phyloP scores from a whole-genome alignment of 805 yeast species.

The Teunomyces stri region DNA sequence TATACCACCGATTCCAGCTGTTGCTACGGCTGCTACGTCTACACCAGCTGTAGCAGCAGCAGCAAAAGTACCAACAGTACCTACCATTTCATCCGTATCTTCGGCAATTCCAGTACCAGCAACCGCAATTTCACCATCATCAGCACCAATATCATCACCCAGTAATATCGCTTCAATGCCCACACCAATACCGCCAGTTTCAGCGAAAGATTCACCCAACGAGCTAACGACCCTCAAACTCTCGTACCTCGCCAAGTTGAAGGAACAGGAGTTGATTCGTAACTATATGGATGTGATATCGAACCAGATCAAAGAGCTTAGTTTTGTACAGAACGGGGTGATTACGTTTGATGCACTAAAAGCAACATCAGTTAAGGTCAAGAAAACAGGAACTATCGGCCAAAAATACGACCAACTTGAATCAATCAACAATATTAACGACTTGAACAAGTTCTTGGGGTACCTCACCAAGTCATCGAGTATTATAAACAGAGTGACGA shows the following conservation, averaged over 20 bases:
- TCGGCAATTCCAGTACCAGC: background rate
- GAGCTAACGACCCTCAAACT: constrained; percentile 27
- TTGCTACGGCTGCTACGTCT: too few species aligned
- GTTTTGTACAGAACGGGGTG: constrained; percentile 43
- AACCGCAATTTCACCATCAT: background rate
- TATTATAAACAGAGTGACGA: constrained; percentile 39
- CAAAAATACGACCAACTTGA: constrained; percentile 33
- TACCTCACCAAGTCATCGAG: constrained; percentile 37
- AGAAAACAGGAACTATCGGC: background rate
- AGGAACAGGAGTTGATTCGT: constrained; percentile 42
- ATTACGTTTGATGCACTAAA: constrained; percentile 42
- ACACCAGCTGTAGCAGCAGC: background rate
- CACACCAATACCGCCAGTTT: constrained; percentile 5
- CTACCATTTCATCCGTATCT: background rate
- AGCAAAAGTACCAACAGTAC: background rate
- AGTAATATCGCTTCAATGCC: background rate
- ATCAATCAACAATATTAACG: constrained; percentile 37
- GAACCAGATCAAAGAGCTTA: constrained; percentile 42
- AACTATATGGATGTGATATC: constrained; percentile 42
- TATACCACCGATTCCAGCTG: background rate
- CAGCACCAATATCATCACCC: background rate
- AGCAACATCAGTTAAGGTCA: constrained; percentile 7
- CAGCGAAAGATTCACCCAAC: constrained; percentile 4
- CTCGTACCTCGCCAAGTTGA: constrained; percentile 34
- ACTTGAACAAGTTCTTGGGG: constrained; percentile 37